A percentile compares a stretch with the other conserved stretches of the same genome.
These are phyloP conservation scores for Penicillium salamii DNA, from an alignment of 495 filamentous ascomycete species.

Conservation along the genomic window DNA sequence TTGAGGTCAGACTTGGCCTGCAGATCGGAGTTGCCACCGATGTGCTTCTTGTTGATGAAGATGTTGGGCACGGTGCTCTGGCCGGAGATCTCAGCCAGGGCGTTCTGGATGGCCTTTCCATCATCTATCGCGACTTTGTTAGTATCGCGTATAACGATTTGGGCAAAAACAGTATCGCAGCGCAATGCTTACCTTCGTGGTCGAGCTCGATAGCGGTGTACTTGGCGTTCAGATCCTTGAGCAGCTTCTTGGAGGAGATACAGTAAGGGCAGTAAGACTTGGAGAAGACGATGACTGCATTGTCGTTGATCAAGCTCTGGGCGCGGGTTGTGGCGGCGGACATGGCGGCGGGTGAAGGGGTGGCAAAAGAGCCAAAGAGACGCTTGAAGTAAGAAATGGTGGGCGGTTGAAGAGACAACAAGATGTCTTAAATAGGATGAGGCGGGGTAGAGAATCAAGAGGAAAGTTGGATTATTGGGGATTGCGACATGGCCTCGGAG, in stretches of 20 bases:
- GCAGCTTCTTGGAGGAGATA: conserved; percentile 67
- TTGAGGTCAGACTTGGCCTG: conserved; percentile 59
- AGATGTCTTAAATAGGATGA: not conserved
- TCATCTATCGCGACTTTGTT: conserved; percentile 52
- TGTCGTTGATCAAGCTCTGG: conserved; percentile 84
- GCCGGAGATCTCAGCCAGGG: conserved; percentile 72
- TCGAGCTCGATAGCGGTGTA: conserved; percentile 80
- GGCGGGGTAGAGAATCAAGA: conserved; percentile 1
- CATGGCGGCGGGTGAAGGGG: conserved; percentile 61
- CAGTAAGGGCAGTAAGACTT: conserved; percentile 99
- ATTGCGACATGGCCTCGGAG: conserved; percentile 15
- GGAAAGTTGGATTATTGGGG: conserved; percentile 4
- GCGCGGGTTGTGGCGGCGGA: conserved; percentile 84
- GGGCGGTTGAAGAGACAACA: conserved; percentile 32
- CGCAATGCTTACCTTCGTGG: conserved; percentile 60
- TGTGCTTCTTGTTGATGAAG: conserved; percentile 86
- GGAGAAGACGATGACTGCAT: conserved; percentile 91
- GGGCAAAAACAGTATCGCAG: too few relatives aligned
- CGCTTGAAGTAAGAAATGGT: conserved; percentile 72
- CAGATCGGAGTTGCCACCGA: conserved; percentile 95
- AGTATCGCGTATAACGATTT: too few relatives aligned
- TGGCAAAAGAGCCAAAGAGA: conserved; percentile 65
- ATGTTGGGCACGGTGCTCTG: conserved; percentile 94
- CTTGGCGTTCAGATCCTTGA: conserved; percentile 68
- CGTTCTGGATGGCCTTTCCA: conserved; percentile 77